Percentiles rank a stretch among this genome's conserved stretches.
Conservation (phyloP, 352 stramenopile genomes). For the Globisporangium barbulae region DNA sequence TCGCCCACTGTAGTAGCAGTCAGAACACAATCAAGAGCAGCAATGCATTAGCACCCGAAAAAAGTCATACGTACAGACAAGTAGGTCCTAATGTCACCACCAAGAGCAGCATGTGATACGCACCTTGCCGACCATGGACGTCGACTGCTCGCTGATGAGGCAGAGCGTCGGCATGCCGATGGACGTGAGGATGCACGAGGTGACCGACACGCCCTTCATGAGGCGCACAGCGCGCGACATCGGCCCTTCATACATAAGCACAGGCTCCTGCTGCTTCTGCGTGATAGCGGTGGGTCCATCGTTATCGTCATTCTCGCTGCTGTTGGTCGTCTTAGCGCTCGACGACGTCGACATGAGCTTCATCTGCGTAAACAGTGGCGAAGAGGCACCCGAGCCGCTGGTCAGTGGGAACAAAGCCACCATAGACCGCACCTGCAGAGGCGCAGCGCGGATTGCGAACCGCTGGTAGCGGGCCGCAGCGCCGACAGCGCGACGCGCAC, state of each 20-base stretch:
- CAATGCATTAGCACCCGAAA: not conserved
- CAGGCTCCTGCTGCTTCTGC: slow-evolving; percentile 12
- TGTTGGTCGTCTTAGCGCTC: not conserved
- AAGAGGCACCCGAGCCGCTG: not conserved
- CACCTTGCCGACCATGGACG: slow-evolving; percentile 73
- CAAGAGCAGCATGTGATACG: not conserved
- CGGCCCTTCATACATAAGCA: slow-evolving; percentile 60
- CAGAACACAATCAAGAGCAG: not conserved
- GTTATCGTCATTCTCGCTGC: slow-evolving; percentile 4
- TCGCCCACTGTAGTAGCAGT: slow-evolving; percentile 53
- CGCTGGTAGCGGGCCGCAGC: not conserved
- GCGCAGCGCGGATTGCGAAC: not conserved
- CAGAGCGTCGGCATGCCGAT: slow-evolving; percentile 79
- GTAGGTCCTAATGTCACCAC: not conserved
- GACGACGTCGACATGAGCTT: slow-evolving; percentile 12
- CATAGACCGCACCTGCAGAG: not conserved
- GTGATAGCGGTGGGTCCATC: not conserved
- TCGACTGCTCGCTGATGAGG: slow-evolving; percentile 64
- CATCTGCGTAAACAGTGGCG: slow-evolving; percentile 1
- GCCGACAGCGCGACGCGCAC: slow-evolving; percentile 1
- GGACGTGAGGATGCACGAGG: slow-evolving; percentile 75
- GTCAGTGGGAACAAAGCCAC: not conserved
- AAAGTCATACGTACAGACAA: not conserved
- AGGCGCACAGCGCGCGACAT: slow-evolving; percentile 75
- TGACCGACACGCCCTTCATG: slow-evolving; percentile 87